Evolutionary conservation across 2,329 filamentous ascomycete genomes (phyloP), one percentile per base, ranked within the genome.

Genomic region (Colletotrichum sp.): DNA sequence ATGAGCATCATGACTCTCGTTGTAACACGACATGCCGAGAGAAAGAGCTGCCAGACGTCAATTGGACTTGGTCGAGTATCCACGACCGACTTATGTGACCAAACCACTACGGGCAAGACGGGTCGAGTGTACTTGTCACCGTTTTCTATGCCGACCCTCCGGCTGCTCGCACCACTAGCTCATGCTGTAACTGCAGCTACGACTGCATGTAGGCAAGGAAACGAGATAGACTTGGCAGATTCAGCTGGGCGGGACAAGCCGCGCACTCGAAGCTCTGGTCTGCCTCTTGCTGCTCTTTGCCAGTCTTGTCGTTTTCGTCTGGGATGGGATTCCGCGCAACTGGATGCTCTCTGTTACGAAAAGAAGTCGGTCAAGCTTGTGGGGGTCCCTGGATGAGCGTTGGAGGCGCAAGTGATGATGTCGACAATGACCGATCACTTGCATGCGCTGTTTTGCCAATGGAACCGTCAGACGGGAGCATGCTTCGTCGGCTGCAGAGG

Each of bases 391-490:
- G 30, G 22, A 27, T 52, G 72, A 68, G 44, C 72, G 62, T 67
- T 71, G 15, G 62, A 63, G 71, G 75, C 71, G 68, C 15, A 61
- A 77, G 67, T 75, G 72, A 77, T 77, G 75, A 77, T 77, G 75
- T 68, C 55, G 67, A 75, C 77, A 76, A 63, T 75, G 69, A 36
- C 44, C 22, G 49, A 59, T 49, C 6, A 52, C 27, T 61, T 64
- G 32, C 32, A 52, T 64, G 12, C 49, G 65, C 44, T 52, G 13
- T n/a, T 29, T 30, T n/a, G 59, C 44, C 44, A 52, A 52, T 13
- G 30, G 39, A 27, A 55, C 32, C n/a, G 29, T 22, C 36, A 39
- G 62, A 52, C 25, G 34, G 32, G 13, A 59, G 57, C 32, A 25
- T 49, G 8, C 25, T 25, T 34, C 6, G 32, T 36, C 30, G 52